These are phyloP conservation scores for Apophysomyces trapeziformis DNA, from an alignment of 371 early-diverging fungal genomes.

Conservation along the genomic window DNA sequence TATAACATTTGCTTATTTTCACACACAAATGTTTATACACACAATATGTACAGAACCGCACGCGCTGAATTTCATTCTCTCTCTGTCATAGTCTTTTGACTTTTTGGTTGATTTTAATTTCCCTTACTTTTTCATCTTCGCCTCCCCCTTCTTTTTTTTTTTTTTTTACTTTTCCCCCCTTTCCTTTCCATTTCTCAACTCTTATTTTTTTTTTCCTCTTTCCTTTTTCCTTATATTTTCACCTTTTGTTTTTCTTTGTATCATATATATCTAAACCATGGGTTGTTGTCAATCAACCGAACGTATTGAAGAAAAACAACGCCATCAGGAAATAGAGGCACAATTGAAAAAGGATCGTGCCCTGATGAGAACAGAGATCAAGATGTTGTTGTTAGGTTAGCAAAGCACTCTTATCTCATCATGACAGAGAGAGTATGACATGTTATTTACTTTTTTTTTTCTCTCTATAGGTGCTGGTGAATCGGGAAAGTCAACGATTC, in stretches of 20 bases:
- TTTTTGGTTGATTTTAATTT: background rate
- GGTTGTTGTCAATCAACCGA: slow-evolving; percentile 86
- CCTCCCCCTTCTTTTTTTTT: background rate
- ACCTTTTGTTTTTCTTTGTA: slow-evolving; percentile 6
- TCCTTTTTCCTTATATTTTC: slow-evolving; percentile 16
- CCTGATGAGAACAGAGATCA: slow-evolving; percentile 83
- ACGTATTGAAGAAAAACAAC: slow-evolving; percentile 74
- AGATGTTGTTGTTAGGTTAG: slow-evolving; percentile 90
- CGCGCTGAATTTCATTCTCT: background rate
- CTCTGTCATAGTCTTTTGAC: background rate
- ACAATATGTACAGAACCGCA: background rate
- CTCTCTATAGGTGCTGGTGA: slow-evolving; percentile 86
- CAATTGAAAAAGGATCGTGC: slow-evolving; percentile 79
- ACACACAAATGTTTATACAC: background rate
- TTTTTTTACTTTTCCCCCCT: slow-evolving; percentile 19
- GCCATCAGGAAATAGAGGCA: slow-evolving; percentile 87
- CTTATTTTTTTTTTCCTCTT: slow-evolving; percentile 14
- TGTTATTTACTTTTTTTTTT: too few species aligned
- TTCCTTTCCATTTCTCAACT: slow-evolving; percentile 16
- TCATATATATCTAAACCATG: slow-evolving; percentile 53
- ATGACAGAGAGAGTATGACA: too few species aligned
- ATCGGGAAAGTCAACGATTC: slow-evolving; percentile 95
- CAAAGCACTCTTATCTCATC: background rate
- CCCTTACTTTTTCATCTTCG: background rate
- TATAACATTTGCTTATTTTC: background rate